These are phyloP conservation scores for Cladophialophora carrionii DNA, from an alignment of 2,329 filamentous ascomycete species.

Conservation along the genomic window DNA sequence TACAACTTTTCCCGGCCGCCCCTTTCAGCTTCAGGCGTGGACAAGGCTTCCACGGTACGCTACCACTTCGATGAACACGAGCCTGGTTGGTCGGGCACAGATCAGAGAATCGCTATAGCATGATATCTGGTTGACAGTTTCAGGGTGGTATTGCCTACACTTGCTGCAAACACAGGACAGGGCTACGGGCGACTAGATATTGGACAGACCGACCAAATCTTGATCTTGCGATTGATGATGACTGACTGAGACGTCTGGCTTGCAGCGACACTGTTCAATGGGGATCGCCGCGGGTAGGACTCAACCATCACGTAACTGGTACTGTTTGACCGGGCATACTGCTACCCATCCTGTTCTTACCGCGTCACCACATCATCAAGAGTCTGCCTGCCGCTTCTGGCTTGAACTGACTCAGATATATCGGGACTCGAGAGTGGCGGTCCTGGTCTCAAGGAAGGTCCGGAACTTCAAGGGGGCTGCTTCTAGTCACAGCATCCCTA, in stretches of 20 bases:
- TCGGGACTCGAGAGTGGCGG: too few species aligned
- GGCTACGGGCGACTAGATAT: background rate
- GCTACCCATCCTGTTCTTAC: background rate
- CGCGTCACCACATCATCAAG: background rate
- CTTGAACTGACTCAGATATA: too few species aligned
- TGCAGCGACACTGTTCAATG: background rate
- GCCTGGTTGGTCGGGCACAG: background rate
- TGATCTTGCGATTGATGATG: background rate
- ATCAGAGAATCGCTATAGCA: background rate
- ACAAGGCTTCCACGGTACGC: background rate
- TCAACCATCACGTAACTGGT: background rate
- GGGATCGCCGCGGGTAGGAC: background rate
- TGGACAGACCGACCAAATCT: background rate
- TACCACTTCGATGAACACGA: background rate
- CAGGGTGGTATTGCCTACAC: background rate
- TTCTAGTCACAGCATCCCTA: background rate
- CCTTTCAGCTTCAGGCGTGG: background rate
- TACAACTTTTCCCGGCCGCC: background rate
- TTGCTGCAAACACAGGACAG: background rate
- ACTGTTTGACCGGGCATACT: background rate
- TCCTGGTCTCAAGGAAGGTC: background rate
- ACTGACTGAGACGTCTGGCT: background rate
- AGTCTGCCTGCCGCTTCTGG: background rate
- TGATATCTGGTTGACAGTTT: background rate
- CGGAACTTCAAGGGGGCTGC: background rate